These are phyloP conservation scores for Globisporangium rhizosaccharum DNA, from an alignment of 352 stramenopile species.

Conservation along the genomic window DNA sequence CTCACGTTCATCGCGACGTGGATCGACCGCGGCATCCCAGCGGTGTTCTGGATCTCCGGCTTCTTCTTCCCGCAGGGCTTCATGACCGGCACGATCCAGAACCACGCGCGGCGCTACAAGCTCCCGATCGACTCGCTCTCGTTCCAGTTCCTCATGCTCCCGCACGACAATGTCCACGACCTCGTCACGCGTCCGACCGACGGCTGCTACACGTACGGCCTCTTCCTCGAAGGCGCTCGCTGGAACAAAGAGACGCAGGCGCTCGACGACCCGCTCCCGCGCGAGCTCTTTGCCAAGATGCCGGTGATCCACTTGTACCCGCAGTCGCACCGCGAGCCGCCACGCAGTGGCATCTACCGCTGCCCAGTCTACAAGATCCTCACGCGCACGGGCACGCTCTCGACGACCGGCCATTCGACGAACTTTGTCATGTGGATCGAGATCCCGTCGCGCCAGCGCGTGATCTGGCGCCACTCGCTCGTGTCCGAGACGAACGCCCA, in stretches of 20 bases:
- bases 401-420: conserved; percentile 89
- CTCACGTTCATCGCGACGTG: conserved; percentile 67
- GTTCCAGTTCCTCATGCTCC: conserved; percentile 86
- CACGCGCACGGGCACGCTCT: conserved; percentile 81
- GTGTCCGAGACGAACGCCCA: conserved; percentile 88
- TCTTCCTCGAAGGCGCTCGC: conserved; percentile 87
- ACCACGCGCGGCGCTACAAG: conserved; percentile 85
- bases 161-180: conserved; percentile 34
- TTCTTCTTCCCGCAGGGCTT: conserved; percentile 93
- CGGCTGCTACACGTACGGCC: conserved; percentile 83
- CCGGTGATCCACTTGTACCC: conserved; percentile 74
- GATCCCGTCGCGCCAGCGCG: conserved; percentile 75
- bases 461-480: conserved; percentile 69
- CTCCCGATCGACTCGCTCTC: conserved; percentile 91
- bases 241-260: conserved; percentile 64
- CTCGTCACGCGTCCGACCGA: conserved; percentile 56
- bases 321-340: conserved; percentile 56
- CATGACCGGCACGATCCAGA: conserved; percentile 90
- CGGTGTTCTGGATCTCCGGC: conserved; percentile 87
- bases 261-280: conserved; percentile 76
- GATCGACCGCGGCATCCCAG: conserved; percentile 69
- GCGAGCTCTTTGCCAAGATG: conserved; percentile 87
- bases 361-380: conserved; percentile 93
- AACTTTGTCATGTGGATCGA: conserved; percentile 96
- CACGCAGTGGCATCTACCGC: conserved; percentile 73